Base-by-base conservation (phyloP, 371 early-diverging fungal genomes). In the Conidiobolus incongruus region DNA sequence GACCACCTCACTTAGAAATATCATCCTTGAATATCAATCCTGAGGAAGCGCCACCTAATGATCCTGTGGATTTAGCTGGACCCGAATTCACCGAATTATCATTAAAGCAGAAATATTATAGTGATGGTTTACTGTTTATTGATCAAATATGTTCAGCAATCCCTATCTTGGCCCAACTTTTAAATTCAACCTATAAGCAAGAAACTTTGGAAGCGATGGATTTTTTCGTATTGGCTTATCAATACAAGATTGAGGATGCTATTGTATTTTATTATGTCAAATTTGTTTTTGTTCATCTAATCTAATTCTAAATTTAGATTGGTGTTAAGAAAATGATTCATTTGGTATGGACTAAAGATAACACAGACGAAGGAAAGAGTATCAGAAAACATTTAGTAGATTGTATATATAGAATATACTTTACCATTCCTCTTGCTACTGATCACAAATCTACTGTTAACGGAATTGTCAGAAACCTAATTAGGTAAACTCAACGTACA, bases 181-280 rank as follows among this genome's bases (percentile, higher is more conserved):
- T 96, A 19, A 77, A 77, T 2, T 89, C 90, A 0, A 89, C 79
- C 34, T 70, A 65, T 34, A 93, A 92, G 51, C 60, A 77, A 8
- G 97, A 96, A 51, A 91, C 92, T 1, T 57, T 91, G 43, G 92
- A 91, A 45, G 75, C 81, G 1, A 96, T 96, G 81, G 79, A 83
- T 37, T 93, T 92, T 46, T 77, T 94, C 45, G 89, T 87, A 0
- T 63, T 65, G 2, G 77, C 87, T 1, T 68, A 81, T 52, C 65
- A 72, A 17, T 90, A 77, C 53, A 77, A 82, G 45, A 65, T 96
- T 51, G 81, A 80, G 21, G 62, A 61, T 1, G 84, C 91, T 7
- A 52, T 60, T 32, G 78, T 75, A 64, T 55, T 10, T 23, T 15
- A 3, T 5, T 15, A 17, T 31, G 20, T 3, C 12, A 12, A 22